Evolutionary conservation across 1,284 basidiomycete genomes (phyloP).

Genomic region (Lentinula novae-zelandiae): DNA sequence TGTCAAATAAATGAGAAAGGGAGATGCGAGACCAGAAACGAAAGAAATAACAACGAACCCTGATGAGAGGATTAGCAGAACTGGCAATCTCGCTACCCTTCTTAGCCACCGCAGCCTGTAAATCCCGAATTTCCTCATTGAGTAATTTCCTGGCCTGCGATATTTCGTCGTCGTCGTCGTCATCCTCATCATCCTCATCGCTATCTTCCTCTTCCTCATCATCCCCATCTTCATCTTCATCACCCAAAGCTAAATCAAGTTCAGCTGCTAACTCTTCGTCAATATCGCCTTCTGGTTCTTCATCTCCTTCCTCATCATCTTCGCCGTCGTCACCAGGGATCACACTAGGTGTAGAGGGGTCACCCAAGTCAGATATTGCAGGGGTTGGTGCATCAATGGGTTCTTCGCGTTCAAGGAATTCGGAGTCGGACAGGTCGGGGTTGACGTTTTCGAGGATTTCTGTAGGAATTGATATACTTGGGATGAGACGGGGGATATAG

Average conservation of each 20-base stretch:
- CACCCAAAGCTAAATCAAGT: conserved; percentile 66
- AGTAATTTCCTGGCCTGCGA: conserved; percentile 77
- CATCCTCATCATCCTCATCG: conserved; percentile 66
- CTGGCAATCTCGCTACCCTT: conserved; percentile 85
- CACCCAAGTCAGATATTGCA: conserved; percentile 62
- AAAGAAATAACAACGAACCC: conserved; percentile 40
- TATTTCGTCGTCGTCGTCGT: conserved; percentile 67
- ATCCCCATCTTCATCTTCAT: conserved; percentile 62
- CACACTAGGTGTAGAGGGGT: conserved; percentile 53
- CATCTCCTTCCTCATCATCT: conserved; percentile 62
- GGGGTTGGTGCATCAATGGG: conserved; percentile 62
- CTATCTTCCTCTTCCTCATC: conserved; percentile 70
- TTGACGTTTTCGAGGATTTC: conserved; percentile 83
- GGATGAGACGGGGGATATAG: conserved; percentile 5
- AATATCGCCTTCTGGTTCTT: conserved; percentile 56
- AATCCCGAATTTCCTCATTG: conserved; percentile 85
- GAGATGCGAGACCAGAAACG: neutral
- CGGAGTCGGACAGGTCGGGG: conserved; percentile 83
- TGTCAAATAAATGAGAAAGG: conserved; percentile 1
- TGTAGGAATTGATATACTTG: conserved; percentile 24
- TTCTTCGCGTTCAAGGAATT: conserved; percentile 71
- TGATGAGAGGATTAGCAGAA: conserved; percentile 86
- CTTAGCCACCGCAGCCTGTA: conserved; percentile 85
- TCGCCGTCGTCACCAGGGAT: conserved; percentile 58
- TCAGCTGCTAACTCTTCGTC: conserved; percentile 78